Base-by-base conservation (phyloP, 768 basidiomycete species). In the Sistotremastrum suecicum region DNA sequence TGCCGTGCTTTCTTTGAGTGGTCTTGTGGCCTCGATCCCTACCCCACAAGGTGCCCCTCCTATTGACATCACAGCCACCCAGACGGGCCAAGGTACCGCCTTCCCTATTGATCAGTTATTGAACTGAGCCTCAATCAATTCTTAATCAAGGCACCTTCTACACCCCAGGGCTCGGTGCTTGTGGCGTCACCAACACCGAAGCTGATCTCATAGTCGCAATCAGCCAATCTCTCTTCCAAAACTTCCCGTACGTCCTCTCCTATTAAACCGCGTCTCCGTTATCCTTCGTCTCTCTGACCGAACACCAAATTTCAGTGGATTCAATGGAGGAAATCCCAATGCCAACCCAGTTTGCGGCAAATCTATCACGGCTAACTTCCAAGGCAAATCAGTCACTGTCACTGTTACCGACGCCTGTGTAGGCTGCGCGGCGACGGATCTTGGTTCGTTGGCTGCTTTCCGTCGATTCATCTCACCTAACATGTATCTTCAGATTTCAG, bases 141-240 rank as follows among this genome's bases (percentile, higher is more conserved):
- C 20, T 20, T 20, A 20, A 20, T 20, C 20, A 20, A 20, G 66
- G 51, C 29, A 67, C 66, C 5, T 67, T 12, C 36, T 68, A 57
- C 44, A 34, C 3, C 0, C 43, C 52, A 5, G 69, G 68, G 37
- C 63, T 67, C 8, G 70, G 68, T 29, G 64, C 69, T 5, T 71
- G 69, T 45, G 69, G 68, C 11, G 39, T 52, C 45, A 60, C 56
- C 44, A 67, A 63, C 54, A 51, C 3, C 7, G 54, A 52, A 29
- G 12, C 4, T 8, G 48, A 71, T 5, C 4, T 42, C 34, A 62
- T 71, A 34, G 63, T 50, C n/a, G 70, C 70, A 31, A 58, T 67
- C 42, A 59, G 64, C 5, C 0, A 54, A 0, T 0, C 5, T 3
- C 46, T 68, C 12, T 71, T 63, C 47, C 65, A 69, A 41, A 0